Evolutionary conservation across 108 stramenopile species (phyloP).

Genomic region (Fistulifera pelliculosa): DNA sequence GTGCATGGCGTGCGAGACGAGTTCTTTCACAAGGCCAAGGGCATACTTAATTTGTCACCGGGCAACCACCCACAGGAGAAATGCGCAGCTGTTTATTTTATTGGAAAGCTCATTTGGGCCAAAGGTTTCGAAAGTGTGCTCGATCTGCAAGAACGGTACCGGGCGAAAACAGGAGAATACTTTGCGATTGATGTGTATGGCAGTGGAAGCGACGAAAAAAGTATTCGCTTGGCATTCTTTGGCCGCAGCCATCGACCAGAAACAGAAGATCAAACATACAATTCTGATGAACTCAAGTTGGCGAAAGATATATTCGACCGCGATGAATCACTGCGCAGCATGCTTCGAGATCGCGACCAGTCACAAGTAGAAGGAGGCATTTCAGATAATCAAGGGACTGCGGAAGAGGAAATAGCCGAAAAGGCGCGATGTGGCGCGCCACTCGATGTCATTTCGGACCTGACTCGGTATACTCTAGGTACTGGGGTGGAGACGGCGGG

Average conservation of each 20-base stretch:
- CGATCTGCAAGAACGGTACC: conserved; percentile 36
- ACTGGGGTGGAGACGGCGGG: conserved; percentile 9
- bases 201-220: conserved; percentile 53
- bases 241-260: conserved; percentile 4
- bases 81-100: conserved; percentile 51
- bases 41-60: not conserved
- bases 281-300: not conserved
- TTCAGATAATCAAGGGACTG: no score
- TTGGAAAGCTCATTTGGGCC: conserved; percentile 62
- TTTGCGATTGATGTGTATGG: conserved; percentile 70
- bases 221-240: conserved; percentile 53
- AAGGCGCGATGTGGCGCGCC: no score
- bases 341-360: not conserved
- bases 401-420: no score
- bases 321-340: not conserved
- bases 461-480: not conserved
- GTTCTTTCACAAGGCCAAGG: conserved; percentile 28
- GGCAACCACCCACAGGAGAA: conserved; percentile 3
- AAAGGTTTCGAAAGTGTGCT: conserved; percentile 69
- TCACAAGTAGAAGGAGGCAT: no score
- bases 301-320: not conserved
- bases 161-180: conserved; percentile 38
- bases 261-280: not conserved
- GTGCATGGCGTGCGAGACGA: conserved; percentile 78
- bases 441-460: no score